A percentile compares a stretch with the other conserved stretches of the same genome.
phyloP scores from a whole-genome alignment of 176 grass and related monocot genomes.

The Raddia distichophylla region DNA sequence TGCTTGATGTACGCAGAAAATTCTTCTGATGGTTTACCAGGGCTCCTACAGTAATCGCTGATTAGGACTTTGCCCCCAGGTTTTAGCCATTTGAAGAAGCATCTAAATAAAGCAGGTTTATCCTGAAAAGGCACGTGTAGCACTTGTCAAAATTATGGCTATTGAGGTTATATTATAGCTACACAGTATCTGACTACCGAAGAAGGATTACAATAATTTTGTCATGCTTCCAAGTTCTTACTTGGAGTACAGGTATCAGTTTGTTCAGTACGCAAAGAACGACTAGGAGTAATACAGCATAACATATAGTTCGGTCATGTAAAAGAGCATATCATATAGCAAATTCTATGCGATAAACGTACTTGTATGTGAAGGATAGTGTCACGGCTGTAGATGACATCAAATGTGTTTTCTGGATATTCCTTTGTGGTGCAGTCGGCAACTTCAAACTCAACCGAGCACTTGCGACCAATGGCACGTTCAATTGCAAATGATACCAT shows the following conservation, averaged over 20 bases:
- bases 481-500: conserved; percentile 98
- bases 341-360: conserved; percentile 11
- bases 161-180: background rate
- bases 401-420: conserved; percentile 75
- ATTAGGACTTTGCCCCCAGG: conserved; percentile 92
- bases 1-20: conserved; percentile 81
- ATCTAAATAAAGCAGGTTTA: conserved; percentile 81
- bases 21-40: conserved; percentile 71
- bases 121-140: conserved; percentile 55
- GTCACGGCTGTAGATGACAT: conserved; percentile 95
- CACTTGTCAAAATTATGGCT: conserved; percentile 16
- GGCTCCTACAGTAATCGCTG: conserved; percentile 89
- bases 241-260: background rate
- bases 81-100: conserved; percentile 95
- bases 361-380: conserved; percentile 98
- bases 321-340: conserved; percentile 1
- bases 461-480: conserved; percentile 83
- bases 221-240: background rate
- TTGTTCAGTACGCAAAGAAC: background rate
- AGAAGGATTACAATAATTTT: background rate
- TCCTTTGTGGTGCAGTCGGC: conserved; percentile 89
- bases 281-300: background rate
- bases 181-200: background rate
- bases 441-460: conserved; percentile 95
- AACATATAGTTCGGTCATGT: background rate